Conservation (phyloP, 192 early-diverging fungal genomes). For the Gonapodya prolifera region DNA sequence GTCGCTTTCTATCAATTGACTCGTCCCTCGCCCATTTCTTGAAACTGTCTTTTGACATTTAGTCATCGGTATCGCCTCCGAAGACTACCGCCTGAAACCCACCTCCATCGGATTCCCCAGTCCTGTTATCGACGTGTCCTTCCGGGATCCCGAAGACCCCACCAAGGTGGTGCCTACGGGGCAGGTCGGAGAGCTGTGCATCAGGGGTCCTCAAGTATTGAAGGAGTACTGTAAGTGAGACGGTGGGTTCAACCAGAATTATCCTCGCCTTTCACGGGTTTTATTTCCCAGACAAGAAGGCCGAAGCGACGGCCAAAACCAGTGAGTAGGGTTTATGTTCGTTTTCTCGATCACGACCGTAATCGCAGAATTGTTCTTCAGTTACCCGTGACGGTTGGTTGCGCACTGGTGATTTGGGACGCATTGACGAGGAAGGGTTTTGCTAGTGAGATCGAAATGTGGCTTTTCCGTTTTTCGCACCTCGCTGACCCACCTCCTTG, state of each 20-base stretch:
- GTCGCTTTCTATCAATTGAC: too few species aligned
- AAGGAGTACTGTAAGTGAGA: constrained; percentile 4
- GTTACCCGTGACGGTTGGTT: constrained; percentile 15
- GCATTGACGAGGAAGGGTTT: constrained; percentile 12
- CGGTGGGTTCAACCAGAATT: too few species aligned
- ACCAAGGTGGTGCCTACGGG: not conserved
- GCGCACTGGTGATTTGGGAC: constrained; percentile 16
- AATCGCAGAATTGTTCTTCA: too few species aligned
- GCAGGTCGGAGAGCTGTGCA: not conserved
- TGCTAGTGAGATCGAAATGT: not conserved
- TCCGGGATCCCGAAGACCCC: not conserved
- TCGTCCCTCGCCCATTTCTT: not conserved
- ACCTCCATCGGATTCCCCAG: constrained; percentile 6
- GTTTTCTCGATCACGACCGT: too few species aligned
- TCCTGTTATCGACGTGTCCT: constrained; percentile 2
- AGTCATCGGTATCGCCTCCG: not conserved
- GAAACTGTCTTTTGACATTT: not conserved
- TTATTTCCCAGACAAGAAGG: constrained; percentile 9
- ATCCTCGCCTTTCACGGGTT: not conserved
- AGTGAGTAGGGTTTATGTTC: too few species aligned
- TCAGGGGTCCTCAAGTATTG: not conserved
- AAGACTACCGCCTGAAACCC: constrained; percentile 5
- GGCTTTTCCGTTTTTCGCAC: too few species aligned
- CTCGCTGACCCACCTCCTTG: too few species aligned
- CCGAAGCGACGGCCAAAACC: constrained; percentile 9